A percentile compares a stretch with the other conserved stretches of the same genome.
Conservation (phyloP, 2,329 filamentous ascomycete species). For the Fusarium azukiicola region DNA sequence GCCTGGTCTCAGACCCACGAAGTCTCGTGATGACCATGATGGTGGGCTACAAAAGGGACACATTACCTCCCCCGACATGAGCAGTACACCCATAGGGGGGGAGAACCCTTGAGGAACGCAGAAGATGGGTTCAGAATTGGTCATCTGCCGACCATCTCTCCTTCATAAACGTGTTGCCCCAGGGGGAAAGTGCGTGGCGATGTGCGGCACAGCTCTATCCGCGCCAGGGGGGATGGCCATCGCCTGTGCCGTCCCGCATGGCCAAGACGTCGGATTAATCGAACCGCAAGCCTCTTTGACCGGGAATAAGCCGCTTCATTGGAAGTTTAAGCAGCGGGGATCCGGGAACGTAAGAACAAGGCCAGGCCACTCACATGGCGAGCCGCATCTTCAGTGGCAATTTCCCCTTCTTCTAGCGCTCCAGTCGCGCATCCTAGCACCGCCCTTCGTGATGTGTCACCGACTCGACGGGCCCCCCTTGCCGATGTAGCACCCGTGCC, state of each 20-base stretch:
- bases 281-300: slow-evolving; percentile 17
- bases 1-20: not conserved
- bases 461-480: not conserved
- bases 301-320: slow-evolving; percentile 21
- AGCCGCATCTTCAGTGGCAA: not conserved
- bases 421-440: not conserved
- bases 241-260: not conserved
- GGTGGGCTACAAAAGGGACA: not conserved
- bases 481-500: not conserved
- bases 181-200: not conserved
- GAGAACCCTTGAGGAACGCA: not conserved
- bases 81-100: not conserved
- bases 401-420: slow-evolving; percentile 27
- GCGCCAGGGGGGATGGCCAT: not conserved
- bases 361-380: slow-evolving; percentile 16
- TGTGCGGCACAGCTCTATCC: slow-evolving; percentile 18
- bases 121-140: slow-evolving; percentile 6
- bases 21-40: not conserved
- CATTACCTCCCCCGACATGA: not conserved
- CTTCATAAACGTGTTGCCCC: not conserved
- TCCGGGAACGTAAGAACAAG: not conserved
- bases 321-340: too few species aligned
- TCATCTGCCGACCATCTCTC: not conserved
- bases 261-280: slow-evolving; percentile 21
- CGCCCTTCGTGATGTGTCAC: slow-evolving; percentile 1